Percentiles rank a stretch among this genome's conserved stretches.
Conservation (phyloP, 2,329 filamentous ascomycete genomes). For the Xylariaceae sp. region DNA sequence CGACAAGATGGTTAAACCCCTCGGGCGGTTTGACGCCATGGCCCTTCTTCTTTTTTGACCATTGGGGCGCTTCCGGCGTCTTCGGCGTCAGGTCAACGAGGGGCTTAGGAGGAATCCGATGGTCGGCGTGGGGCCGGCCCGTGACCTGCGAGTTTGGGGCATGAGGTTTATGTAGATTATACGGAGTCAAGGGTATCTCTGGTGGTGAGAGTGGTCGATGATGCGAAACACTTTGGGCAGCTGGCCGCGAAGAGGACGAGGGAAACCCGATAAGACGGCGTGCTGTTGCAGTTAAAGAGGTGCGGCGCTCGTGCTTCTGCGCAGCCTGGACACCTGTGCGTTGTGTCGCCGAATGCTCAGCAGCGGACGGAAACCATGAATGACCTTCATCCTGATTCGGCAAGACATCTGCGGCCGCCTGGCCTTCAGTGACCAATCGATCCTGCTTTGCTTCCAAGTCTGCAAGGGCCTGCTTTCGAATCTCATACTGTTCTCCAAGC, state of each 20-base stretch:
- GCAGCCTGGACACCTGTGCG: constrained; percentile 16
- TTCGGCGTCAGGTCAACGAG: constrained; percentile 25
- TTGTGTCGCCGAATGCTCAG: constrained; percentile 28
- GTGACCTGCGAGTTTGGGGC: constrained; percentile 19
- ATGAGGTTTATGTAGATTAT: no score
- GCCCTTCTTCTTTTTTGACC: constrained; percentile 25
- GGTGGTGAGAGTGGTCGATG: constrained; percentile 2
- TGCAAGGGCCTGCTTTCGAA: constrained; percentile 37
- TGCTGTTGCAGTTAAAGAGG: constrained; percentile 19
- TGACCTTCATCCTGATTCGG: no score
- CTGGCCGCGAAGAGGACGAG: constrained; percentile 8
- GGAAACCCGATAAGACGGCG: constrained; percentile 11
- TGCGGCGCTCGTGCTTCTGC: constrained; percentile 13
- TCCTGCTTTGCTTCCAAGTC: constrained; percentile 27
- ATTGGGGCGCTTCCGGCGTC: constrained; percentile 28
- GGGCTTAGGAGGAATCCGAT: constrained; percentile 25
- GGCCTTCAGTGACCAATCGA: constrained; percentile 49
- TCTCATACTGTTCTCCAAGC: constrained; percentile 44
- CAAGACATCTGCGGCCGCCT: no score
- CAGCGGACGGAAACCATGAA: constrained; percentile 37
- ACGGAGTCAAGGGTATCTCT: no score
- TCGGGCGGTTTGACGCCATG: constrained; percentile 30
- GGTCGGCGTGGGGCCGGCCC: constrained; percentile 19
- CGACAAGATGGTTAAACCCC: constrained; percentile 27
- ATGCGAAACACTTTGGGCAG: constrained; percentile 10